Evolutionary conservation across 2,329 filamentous ascomycete species (phyloP).

Genomic region (Penicillium digitatum): DNA sequence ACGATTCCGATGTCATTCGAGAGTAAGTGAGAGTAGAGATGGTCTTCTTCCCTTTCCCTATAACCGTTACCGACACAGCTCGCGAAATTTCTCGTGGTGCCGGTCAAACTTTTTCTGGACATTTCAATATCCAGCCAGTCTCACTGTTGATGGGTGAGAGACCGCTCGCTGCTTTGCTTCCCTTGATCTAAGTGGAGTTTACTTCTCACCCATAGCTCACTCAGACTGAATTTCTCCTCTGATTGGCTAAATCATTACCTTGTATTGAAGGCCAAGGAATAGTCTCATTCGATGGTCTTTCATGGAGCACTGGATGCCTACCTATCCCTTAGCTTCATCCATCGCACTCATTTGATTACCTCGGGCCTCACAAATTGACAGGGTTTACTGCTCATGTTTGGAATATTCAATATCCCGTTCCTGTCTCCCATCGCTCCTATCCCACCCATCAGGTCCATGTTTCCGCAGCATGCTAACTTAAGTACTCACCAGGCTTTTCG

Average conservation of each 20-base stretch:
- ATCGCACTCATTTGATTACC: conserved; percentile 37
- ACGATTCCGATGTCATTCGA: conserved; percentile 92
- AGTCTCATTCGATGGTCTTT: conserved; percentile 31
- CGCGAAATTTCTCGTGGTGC: conserved; percentile 36
- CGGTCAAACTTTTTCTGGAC: conserved; percentile 37
- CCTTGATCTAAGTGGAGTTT: conserved; percentile 42
- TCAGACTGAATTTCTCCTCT: conserved; percentile 49
- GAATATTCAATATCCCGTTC: conserved; percentile 38
- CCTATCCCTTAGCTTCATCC: conserved; percentile 27
- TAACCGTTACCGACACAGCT: conserved; percentile 44
- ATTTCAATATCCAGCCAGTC: conserved; percentile 32
- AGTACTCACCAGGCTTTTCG: conserved; percentile 67
- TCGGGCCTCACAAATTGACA: conserved; percentile 37
- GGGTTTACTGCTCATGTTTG: conserved; percentile 41
- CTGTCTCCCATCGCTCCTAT: conserved; percentile 27
- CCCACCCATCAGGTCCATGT: conserved; percentile 26
- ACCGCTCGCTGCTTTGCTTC: conserved; percentile 60
- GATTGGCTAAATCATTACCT: conserved; percentile 31
- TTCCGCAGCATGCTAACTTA: conserved; percentile 39
- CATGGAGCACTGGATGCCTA: conserved; percentile 31
- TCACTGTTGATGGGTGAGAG: conserved; percentile 55
- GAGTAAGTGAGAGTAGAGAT: conserved; percentile 83
- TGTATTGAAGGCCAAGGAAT: conserved; percentile 29
- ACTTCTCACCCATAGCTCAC: conserved; percentile 51
- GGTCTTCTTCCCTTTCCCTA: conserved; percentile 63